Percentiles rank a stretch among this genome's conserved stretches.
These are phyloP conservation scores for Lachancea thermotolerans DNA, from an alignment of 805 yeast species.

Conservation along the genomic window DNA sequence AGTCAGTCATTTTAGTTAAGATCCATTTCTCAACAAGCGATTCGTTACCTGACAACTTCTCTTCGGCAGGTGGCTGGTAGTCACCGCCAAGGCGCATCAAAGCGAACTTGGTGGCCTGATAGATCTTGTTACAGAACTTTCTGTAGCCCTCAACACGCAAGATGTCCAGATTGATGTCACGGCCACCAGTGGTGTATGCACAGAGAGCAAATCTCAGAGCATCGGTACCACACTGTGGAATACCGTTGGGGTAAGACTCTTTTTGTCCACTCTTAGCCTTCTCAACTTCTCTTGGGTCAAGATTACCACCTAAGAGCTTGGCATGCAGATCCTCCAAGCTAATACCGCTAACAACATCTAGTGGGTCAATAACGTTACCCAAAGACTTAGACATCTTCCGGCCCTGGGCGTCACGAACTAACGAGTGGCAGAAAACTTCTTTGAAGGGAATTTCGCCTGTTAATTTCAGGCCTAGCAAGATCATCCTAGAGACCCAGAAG, in stretches of 20 bases:
- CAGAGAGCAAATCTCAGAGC: conserved; percentile 96
- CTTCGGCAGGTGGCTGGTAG: conserved; percentile 69
- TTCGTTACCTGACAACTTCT: conserved; percentile 65
- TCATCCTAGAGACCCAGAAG: conserved; percentile 99
- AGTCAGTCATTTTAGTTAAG: conserved; percentile 70
- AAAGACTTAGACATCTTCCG: conserved; percentile 97
- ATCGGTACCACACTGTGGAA: conserved; percentile 99
- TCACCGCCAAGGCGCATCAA: conserved; percentile 87
- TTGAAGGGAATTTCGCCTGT: conserved; percentile 89
- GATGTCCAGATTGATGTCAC: conserved; percentile 94
- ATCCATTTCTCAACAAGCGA: conserved; percentile 96
- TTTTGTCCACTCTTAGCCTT: conserved; percentile 85
- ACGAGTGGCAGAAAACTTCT: conserved; percentile 96
- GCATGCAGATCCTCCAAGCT: conserved; percentile 72
- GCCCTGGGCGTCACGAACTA: conserved; percentile 98
- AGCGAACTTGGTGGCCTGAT: conserved; percentile 97
- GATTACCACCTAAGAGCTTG: conserved; percentile 71
- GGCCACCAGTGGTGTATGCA: conserved; percentile 97
- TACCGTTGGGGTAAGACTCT: conserved; percentile 89
- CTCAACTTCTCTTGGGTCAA: conserved; percentile 81
- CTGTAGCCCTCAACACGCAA: conserved; percentile 97
- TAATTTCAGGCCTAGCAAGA: conserved; percentile 80
- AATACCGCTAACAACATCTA: conserved; percentile 88
- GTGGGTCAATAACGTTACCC: conserved; percentile 95
- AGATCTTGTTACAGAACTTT: conserved; percentile 98